Conservation (phyloP, 2,329 filamentous ascomycete genomes). For the Claviceps sp. region DNA sequence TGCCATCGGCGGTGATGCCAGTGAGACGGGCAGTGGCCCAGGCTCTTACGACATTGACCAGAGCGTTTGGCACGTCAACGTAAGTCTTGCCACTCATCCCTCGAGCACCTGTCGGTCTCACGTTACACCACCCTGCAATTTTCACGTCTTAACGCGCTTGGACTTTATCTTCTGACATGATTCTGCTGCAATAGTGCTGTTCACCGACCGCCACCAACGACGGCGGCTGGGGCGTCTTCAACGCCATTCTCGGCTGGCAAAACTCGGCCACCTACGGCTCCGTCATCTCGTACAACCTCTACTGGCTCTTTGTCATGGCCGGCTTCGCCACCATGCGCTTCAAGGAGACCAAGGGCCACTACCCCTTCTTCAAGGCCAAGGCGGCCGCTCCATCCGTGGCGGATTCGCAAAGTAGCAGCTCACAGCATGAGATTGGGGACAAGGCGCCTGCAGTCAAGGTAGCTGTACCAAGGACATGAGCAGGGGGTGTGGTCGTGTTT, state of each 20-base stretch:
- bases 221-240: conserved; percentile 78
- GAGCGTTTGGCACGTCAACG: conserved; percentile 73
- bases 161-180: too few species aligned
- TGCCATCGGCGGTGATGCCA: conserved; percentile 43
- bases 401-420: conserved; percentile 11
- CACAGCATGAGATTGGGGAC: conserved; percentile 11
- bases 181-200: conserved; percentile 46
- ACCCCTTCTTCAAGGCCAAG: conserved; percentile 30
- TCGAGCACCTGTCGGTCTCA: too few species aligned
- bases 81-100: conserved; percentile 24
- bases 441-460: conserved; percentile 15
- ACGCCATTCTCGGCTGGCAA: conserved; percentile 73
- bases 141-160: too few species aligned
- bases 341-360: conserved; percentile 43
- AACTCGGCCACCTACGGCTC: conserved; percentile 83
- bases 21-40: conserved; percentile 41
- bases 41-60: conserved; percentile 69
- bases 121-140: too few species aligned
- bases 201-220: conserved; percentile 59
- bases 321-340: conserved; percentile 53
- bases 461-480: conserved; percentile 9
- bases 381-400: conserved; percentile 8
- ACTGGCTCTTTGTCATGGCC: conserved; percentile 69
- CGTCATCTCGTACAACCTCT: conserved; percentile 75
- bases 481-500: neutral